Evolutionary conservation across 2,329 filamentous ascomycete genomes (phyloP), one percentile per base, ranked within the genome.

Genomic region (Dothideomycetidae sp.): DNA sequence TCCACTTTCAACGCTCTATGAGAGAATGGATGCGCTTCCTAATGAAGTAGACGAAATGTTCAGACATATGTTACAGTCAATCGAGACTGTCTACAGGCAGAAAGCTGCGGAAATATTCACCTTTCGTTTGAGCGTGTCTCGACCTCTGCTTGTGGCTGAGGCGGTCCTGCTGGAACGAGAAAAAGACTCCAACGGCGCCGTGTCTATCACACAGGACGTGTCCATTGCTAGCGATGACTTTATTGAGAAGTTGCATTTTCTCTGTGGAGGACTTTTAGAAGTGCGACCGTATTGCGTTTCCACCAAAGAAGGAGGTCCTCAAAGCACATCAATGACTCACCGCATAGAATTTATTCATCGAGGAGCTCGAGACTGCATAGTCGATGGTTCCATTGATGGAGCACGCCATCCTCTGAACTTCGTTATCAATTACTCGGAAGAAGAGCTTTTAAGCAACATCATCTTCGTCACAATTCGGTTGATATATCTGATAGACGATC

Each of bases 11-110:
- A 7, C 11, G 10, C 18, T 36, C 2, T n/a, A 15, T 3, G 11
- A 26, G n/a, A 11, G 34, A 15, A 12, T 36, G 13, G 5, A 36
- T 3, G 19, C 23, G 11, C 12, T 36, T 7, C 34, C 34, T 2
- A 30, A 14, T n/a, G 23, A 36, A 4, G 21, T 36, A 10, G 21
- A 36, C 10, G 14, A 29, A 11, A 36, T 36, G 34, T 36, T 29
- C 14, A n/a, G 7, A 7, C 21, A 26, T n/a, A 26, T 26, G 21
- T n/a, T 26, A n/a, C n/a, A 7, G 21, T n/a, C 7, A n/a, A 26
- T 26, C 21, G 7, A 26, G 21, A 7, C 21, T 7, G 7, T 7
- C n/a, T 26, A 26, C n/a, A 7, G n/a, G 21, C 7, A 26, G n/a
- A 26, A 7, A 26, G 21, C n/a, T 7, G n/a, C 7, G 7, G n/a